Percentiles rank a stretch among this genome's conserved stretches.
These are phyloP conservation scores for Neurospora tetraspora DNA, from an alignment of 495 filamentous ascomycete species.

Conservation along the genomic window DNA sequence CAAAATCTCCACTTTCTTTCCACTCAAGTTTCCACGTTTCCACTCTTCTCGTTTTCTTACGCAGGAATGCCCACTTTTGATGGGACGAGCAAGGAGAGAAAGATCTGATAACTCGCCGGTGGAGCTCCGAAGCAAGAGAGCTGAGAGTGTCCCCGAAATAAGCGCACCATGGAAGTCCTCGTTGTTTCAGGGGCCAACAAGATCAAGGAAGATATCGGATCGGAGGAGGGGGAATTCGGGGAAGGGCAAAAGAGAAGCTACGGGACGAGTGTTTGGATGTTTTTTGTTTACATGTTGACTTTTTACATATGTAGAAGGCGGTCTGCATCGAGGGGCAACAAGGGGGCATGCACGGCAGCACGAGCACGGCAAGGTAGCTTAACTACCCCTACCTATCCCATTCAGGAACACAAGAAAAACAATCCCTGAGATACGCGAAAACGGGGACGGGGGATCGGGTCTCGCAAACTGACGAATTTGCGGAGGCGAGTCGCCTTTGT, in stretches of 20 bases:
- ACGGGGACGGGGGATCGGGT: background rate
- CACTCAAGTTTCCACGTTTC: background rate
- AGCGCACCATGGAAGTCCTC: background rate
- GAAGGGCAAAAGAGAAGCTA: too few species aligned
- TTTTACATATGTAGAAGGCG: background rate
- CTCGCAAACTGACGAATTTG: background rate
- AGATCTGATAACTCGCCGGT: background rate
- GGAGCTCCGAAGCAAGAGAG: background rate
- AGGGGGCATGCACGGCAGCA: background rate
- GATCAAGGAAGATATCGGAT: background rate
- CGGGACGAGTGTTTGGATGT: too few species aligned
- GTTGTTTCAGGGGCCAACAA: background rate
- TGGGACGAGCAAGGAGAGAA: background rate
- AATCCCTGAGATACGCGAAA: background rate
- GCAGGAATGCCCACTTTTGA: background rate
- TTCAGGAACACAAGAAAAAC: background rate
- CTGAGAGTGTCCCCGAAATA: background rate
- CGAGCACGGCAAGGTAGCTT: background rate
- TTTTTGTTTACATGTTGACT: background rate
- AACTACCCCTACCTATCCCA: background rate
- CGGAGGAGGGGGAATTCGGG: background rate
- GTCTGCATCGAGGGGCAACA: background rate
- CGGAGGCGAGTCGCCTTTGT: background rate
- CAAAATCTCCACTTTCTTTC: background rate
- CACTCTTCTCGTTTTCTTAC: constrained; percentile 2